A percentile compares a stretch with the other conserved stretches of the same genome.
These are phyloP conservation scores for Rhodofomes roseus DNA, from an alignment of 1,284 basidiomycete species.

Conservation along the genomic window DNA sequence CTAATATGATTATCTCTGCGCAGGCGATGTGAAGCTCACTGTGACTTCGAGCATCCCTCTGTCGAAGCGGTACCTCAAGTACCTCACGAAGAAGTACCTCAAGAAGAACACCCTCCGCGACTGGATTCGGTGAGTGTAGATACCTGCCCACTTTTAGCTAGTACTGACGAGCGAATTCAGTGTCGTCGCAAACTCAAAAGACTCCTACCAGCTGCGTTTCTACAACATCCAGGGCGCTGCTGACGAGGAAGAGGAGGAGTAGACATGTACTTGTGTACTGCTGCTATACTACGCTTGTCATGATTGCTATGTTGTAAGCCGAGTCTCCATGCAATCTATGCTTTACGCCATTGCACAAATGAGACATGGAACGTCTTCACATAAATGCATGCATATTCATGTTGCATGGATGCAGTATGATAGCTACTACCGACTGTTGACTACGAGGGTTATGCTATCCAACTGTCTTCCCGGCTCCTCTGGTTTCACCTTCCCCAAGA, in stretches of 20 bases:
- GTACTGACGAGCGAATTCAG: conserved; percentile 29
- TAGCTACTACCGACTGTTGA: conserved; percentile 10
- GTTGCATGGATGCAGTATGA: neutral
- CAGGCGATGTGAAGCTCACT: conserved; percentile 74
- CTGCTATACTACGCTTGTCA: conserved; percentile 2
- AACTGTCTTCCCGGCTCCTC: conserved; percentile 21
- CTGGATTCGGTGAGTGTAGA: conserved; percentile 68
- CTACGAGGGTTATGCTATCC: conserved; percentile 26
- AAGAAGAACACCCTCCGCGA: conserved; percentile 87
- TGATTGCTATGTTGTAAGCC: conserved; percentile 14
- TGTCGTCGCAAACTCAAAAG: conserved; percentile 87
- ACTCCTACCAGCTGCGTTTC: conserved; percentile 88
- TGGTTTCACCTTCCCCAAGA: conserved; percentile 50
- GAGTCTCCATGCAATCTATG: conserved; percentile 11
- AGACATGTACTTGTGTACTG: conserved; percentile 7
- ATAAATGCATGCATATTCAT: no score
- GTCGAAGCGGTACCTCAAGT: conserved; percentile 92
- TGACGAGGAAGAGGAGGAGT: conserved; percentile 26
- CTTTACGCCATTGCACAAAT: neutral
- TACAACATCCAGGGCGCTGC: conserved; percentile 78
- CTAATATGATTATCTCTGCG: neutral
- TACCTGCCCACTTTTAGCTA: neutral
- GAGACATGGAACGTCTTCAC: no score
- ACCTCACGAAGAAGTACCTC: conserved; percentile 94
- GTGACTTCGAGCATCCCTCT: conserved; percentile 81